phyloP scores from a whole-genome alignment of 2,329 filamentous ascomycete species.

The Colletotrichum plurivorum region DNA sequence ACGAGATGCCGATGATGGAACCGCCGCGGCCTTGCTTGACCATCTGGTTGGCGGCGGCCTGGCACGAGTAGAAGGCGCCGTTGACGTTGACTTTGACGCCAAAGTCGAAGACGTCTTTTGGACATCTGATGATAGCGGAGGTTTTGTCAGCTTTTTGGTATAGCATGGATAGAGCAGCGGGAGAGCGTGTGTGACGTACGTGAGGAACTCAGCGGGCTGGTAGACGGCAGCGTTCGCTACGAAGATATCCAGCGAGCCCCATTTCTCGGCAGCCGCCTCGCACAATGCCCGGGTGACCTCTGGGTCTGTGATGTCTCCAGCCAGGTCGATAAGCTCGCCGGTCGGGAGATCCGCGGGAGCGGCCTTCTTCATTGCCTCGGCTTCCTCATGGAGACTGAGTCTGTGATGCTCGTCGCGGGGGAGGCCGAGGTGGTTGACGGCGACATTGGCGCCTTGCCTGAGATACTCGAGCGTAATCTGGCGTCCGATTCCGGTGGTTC shows the following conservation, averaged over 20 bases:
- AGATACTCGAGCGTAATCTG: conserved; percentile 78
- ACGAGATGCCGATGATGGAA: conserved; percentile 76
- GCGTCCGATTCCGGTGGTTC: conserved; percentile 76
- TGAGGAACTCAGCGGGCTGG: conserved; percentile 33
- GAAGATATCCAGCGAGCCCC: conserved; percentile 62
- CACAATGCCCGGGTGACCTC: conserved; percentile 67
- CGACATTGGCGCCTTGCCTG: conserved; percentile 73
- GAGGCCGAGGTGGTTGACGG: conserved; percentile 72
- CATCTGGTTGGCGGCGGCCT: conserved; percentile 71
- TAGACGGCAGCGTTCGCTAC: conserved; percentile 35
- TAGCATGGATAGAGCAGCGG: too few relatives aligned
- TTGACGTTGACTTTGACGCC: conserved; percentile 78
- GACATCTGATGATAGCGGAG: conserved; percentile 59
- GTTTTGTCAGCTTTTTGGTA: not conserved
- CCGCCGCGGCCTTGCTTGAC: conserved; percentile 65
- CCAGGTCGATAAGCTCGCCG: conserved; percentile 66
- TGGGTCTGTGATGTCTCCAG: conserved; percentile 75
- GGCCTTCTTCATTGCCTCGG: conserved; percentile 49
- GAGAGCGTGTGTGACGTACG: not conserved
- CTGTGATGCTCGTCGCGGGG: conserved; percentile 48
- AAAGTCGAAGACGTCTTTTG: conserved; percentile 70
- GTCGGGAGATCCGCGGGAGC: conserved; percentile 53
- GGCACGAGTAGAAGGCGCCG: conserved; percentile 79
- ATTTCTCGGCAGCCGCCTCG: conserved; percentile 57
- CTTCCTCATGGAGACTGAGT: conserved; percentile 49